Conservation (phyloP, 257 asterid genomes). For the Solanum chmielewskii region DNA sequence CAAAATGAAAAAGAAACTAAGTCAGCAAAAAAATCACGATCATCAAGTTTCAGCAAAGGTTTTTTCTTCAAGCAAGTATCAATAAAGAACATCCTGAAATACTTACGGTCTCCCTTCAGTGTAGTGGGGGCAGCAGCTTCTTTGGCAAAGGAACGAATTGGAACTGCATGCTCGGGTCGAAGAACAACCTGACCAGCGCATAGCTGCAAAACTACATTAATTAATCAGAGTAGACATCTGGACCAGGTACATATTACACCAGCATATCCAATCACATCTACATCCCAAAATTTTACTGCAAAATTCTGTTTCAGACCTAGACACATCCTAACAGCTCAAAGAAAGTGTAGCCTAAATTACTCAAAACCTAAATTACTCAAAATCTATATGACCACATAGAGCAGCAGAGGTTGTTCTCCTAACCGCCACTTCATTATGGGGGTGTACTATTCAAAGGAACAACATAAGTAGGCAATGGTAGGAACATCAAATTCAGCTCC, state of each 20-base stretch:
- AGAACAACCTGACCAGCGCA: conserved; percentile 33
- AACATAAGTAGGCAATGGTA: neutral
- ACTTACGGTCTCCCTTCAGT: conserved; percentile 89
- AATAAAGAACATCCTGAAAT: neutral
- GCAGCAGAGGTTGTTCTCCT: neutral
- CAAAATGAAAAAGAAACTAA: neutral
- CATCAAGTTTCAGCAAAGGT: neutral
- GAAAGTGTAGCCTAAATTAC: neutral
- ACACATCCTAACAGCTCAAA: neutral
- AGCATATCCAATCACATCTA: neutral
- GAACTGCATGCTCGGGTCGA: conserved; percentile 44
- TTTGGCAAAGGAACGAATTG: conserved; percentile 69
- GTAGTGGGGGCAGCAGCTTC: conserved; percentile 53
- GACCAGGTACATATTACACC: neutral
- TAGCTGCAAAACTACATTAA: conserved; percentile 14
- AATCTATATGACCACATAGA: neutral
- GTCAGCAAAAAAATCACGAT: neutral
- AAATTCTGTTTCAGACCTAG: neutral
- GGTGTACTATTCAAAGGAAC: neutral
- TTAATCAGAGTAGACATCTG: neutral
- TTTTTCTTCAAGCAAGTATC: neutral
- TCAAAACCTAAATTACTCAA: neutral
- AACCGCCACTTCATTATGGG: neutral
- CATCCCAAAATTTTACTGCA: neutral
- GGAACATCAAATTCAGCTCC: neutral